Conservation (phyloP, 768 basidiomycete genomes). For the Mycena vitilis region DNA sequence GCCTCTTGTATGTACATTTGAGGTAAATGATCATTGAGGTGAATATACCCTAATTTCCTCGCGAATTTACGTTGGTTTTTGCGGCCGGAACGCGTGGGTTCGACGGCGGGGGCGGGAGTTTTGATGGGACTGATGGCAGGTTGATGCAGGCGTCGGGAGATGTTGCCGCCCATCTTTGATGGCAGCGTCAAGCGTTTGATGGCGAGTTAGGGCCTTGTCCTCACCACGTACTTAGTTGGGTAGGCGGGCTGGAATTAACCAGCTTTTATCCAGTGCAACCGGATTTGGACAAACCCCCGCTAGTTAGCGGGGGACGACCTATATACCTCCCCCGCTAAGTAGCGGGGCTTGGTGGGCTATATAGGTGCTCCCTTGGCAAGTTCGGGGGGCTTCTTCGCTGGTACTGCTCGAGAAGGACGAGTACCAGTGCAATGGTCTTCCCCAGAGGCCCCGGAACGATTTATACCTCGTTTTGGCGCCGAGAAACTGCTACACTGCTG, state of each 20-base stretch:
- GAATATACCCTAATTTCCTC: not conserved
- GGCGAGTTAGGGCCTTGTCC: not conserved
- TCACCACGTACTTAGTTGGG: not conserved
- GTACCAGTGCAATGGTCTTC: no score
- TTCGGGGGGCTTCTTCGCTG: not conserved
- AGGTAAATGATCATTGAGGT: no score
- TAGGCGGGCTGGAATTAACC: not conserved
- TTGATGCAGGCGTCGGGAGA: no score
- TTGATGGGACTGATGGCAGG: conserved; percentile 4
- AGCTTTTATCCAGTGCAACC: not conserved
- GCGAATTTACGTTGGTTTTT: not conserved
- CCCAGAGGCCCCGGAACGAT: not conserved
- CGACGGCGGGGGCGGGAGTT: not conserved
- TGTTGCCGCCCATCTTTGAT: conserved; percentile 8
- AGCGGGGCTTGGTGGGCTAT: not conserved
- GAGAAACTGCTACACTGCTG: not conserved
- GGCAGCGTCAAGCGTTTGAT: not conserved
- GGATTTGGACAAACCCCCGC: not conserved
- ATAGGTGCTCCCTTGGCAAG: not conserved
- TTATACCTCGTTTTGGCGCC: not conserved
- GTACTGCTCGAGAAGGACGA: no score
- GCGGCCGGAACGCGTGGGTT: not conserved
- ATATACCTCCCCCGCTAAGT: no score
- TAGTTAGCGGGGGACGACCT: no score
- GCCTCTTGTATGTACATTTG: no score